Conservation (phyloP, 495 filamentous ascomycete genomes). For the Aspergillus affinis region DNA sequence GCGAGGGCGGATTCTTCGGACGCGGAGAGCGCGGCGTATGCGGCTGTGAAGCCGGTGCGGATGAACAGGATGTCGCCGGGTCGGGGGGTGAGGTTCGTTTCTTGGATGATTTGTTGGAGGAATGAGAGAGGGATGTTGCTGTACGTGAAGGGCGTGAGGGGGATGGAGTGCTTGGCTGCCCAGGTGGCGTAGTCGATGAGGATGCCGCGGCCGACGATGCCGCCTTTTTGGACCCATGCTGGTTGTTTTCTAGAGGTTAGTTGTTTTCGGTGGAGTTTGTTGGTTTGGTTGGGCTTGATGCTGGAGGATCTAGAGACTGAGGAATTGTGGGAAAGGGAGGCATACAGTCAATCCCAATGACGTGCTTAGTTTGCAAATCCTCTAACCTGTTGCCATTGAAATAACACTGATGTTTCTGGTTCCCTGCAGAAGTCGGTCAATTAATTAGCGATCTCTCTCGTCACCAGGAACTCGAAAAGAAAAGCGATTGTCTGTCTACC, state of each 20-base stretch:
- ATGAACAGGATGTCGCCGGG: slow-evolving; percentile 58
- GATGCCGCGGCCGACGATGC: slow-evolving; percentile 56
- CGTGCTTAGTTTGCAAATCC: slow-evolving; percentile 50
- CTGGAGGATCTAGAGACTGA: neutral
- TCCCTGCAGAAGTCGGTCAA: slow-evolving; percentile 27
- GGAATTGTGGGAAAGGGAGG: neutral
- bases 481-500: slow-evolving; percentile 21
- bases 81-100: slow-evolving; percentile 36
- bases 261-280: neutral
- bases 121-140: slow-evolving; percentile 39
- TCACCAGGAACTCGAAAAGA: neutral
- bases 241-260: slow-evolving; percentile 7
- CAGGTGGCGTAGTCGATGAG: slow-evolving; percentile 59
- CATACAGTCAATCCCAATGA: slow-evolving; percentile 47
- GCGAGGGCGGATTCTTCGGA: slow-evolving; percentile 33
- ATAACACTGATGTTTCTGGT: slow-evolving; percentile 53
- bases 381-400: slow-evolving; percentile 61
- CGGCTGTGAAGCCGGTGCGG: slow-evolving; percentile 47
- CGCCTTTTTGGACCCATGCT: slow-evolving; percentile 46
- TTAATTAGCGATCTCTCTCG: no score
- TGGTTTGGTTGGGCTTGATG: neutral
- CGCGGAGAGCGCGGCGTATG: slow-evolving; percentile 35
- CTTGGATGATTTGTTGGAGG: slow-evolving; percentile 38
- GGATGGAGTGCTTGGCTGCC: slow-evolving; percentile 37
- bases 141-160: slow-evolving; percentile 38